Evolutionary conservation across 495 filamentous ascomycete genomes (phyloP).

Genomic region (Parmelia sp.): DNA sequence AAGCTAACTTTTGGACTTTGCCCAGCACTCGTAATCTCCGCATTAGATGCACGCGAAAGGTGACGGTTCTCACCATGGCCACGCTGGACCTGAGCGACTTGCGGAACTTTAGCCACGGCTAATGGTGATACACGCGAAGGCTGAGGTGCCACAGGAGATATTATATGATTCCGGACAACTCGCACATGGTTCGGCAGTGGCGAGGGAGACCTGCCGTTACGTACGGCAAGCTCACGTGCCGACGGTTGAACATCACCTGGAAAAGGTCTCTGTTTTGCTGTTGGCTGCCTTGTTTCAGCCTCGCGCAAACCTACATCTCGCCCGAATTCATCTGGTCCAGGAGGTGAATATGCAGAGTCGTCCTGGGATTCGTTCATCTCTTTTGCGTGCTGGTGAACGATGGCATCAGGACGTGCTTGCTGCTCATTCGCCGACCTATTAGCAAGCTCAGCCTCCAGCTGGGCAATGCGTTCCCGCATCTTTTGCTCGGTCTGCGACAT

Average conservation of each 20-base stretch:
- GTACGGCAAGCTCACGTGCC: conserved; percentile 20
- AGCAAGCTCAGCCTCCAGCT: conserved; percentile 28
- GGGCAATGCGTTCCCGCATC: conserved; percentile 21
- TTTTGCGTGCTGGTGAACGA: conserved; percentile 14
- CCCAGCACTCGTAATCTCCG: conserved; percentile 14
- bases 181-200: conserved; percentile 34
- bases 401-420: conserved; percentile 4
- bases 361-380: conserved; percentile 27
- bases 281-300: conserved; percentile 8
- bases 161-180: conserved; percentile 55
- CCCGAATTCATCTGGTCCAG: conserved; percentile 30
- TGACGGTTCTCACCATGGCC: conserved; percentile 10
- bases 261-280: background rate
- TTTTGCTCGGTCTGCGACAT: conserved; percentile 14
- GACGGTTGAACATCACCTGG: conserved; percentile 20
- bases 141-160: conserved; percentile 71
- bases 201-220: conserved; percentile 14
- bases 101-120: conserved; percentile 55
- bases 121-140: conserved; percentile 76
- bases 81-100: conserved; percentile 35
- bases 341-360: conserved; percentile 48
- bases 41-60: conserved; percentile 11
- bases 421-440: conserved; percentile 32
- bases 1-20: conserved; percentile 36
- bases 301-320: conserved; percentile 19